Percentiles rank a stretch among this genome's conserved stretches.
These are phyloP conservation scores for Nakazawaea wyomingensis DNA, from an alignment of 805 yeast species.

Conservation along the genomic window DNA sequence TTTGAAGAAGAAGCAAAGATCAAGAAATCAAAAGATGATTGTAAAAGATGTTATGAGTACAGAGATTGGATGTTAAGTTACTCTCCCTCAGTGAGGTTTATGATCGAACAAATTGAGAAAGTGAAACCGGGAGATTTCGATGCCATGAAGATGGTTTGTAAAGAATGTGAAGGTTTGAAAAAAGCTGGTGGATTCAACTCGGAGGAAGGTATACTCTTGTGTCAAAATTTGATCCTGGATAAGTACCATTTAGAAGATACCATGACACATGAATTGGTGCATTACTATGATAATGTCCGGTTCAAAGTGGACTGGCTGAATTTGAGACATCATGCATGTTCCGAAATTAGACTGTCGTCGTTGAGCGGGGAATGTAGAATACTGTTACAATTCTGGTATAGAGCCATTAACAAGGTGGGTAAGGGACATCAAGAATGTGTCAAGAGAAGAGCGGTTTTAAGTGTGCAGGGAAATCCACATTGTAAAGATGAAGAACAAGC, in stretches of 20 bases:
- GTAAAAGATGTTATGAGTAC: conserved; percentile 66
- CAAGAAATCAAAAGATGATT: conserved; percentile 44
- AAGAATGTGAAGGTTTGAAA: conserved; percentile 72
- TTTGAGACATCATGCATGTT: conserved; percentile 91
- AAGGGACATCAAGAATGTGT: conserved; percentile 91
- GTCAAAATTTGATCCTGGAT: conserved; percentile 73
- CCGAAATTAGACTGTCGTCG: conserved; percentile 91
- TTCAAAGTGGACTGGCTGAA: conserved; percentile 84
- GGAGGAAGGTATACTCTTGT: conserved; percentile 75
- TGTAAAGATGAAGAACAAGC: conserved; percentile 76
- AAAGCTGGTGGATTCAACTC: conserved; percentile 92
- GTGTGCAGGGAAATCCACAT: conserved; percentile 81
- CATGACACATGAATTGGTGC: conserved; percentile 86
- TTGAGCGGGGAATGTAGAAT: conserved; percentile 94
- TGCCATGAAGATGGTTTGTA: conserved; percentile 62
- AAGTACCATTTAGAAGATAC: conserved; percentile 88
- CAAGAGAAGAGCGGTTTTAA: conserved; percentile 77
- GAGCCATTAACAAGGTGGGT: conserved; percentile 44
- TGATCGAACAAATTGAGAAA: conserved; percentile 77
- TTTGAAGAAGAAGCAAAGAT: conserved; percentile 52
- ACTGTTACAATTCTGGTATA: conserved; percentile 67
- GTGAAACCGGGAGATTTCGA: conserved; percentile 43
- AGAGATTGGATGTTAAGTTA: conserved; percentile 75
- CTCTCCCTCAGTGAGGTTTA: conserved; percentile 82
- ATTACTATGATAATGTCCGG: conserved; percentile 85